These are phyloP conservation scores for Ceratocystis variospora DNA, from an alignment of 2,329 filamentous ascomycete genomes.

Conservation along the genomic window DNA sequence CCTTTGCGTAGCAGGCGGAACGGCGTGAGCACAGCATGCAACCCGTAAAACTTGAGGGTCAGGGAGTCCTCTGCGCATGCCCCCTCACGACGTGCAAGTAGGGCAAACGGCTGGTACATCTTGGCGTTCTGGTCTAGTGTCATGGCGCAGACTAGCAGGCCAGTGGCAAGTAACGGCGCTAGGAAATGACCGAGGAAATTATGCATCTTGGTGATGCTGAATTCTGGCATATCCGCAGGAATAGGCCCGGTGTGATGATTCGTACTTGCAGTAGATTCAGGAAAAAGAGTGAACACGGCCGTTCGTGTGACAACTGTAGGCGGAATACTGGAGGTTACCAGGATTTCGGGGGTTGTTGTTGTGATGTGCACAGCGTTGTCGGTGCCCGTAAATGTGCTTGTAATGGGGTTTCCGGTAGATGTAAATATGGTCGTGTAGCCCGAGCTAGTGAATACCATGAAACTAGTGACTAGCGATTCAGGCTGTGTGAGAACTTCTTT, in stretches of 20 bases:
- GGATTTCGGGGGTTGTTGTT: not conserved
- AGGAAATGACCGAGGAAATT: conserved; percentile 16
- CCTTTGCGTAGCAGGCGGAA: conserved; percentile 8
- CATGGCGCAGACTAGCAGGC: conserved; percentile 3
- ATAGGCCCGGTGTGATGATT: not conserved
- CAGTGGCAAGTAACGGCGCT: conserved; percentile 9
- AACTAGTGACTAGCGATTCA: not conserved
- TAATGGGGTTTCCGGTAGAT: not conserved
- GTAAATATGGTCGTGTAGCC: not conserved
- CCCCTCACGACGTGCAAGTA: conserved; percentile 4
- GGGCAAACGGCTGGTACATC: conserved; percentile 16
- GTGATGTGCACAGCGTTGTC: not conserved
- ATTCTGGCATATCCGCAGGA: not conserved
- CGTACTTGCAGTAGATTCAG: not conserved
- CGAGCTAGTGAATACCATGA: not conserved
- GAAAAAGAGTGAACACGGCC: not conserved
- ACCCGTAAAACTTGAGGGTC: conserved; percentile 12
- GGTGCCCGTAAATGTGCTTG: not conserved
- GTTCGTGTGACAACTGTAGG: conserved; percentile 6
- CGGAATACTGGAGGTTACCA: not conserved
- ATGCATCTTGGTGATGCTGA: conserved; percentile 2
- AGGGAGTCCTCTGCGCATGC: conserved; percentile 8
- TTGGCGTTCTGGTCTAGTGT: conserved; percentile 15
- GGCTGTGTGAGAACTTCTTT: not conserved
- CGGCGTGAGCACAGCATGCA: conserved; percentile 5